Evolutionary conservation across 129 eudicot species (phyloP).

Genomic region (Arctium lappa): DNA sequence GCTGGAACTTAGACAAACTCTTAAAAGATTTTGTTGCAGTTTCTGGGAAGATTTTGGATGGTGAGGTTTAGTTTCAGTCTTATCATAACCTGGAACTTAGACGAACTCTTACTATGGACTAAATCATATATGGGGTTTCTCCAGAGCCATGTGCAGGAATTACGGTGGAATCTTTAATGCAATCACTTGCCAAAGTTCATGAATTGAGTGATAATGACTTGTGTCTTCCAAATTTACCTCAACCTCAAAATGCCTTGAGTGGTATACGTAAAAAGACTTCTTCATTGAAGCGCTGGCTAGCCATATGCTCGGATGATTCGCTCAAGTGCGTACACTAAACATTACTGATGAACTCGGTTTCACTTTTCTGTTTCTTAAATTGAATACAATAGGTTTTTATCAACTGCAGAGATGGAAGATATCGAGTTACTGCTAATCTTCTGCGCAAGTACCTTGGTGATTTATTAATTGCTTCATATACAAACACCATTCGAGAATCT

Average conservation of each 20-base stretch:
- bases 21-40: slow-evolving; percentile 56
- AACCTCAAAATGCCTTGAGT: slow-evolving; percentile 69
- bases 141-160: slow-evolving; percentile 63
- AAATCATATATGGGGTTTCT: slow-evolving; percentile 12
- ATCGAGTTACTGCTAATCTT: slow-evolving; percentile 52
- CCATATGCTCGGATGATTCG: slow-evolving; percentile 80
- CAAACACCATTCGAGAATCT: slow-evolving; percentile 66
- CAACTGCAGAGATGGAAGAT: slow-evolving; percentile 67
- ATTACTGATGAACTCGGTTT: not conserved
- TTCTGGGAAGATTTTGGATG: slow-evolving; percentile 56
- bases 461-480: slow-evolving; percentile 77
- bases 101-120: not conserved
- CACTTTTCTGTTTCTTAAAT: not conserved
- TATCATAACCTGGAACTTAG: not conserved
- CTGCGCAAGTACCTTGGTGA: slow-evolving; percentile 96
- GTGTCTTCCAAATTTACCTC: slow-evolving; percentile 63
- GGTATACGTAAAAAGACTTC: slow-evolving; percentile 79
- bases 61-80: slow-evolving; percentile 35
- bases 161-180: slow-evolving; percentile 55
- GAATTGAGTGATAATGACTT: slow-evolving; percentile 36
- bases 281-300: slow-evolving; percentile 86
- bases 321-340: slow-evolving; percentile 48
- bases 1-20: slow-evolving; percentile 68
- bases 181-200: slow-evolving; percentile 57
- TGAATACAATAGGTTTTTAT: slow-evolving; percentile 6